Evolutionary conservation across 2,329 filamentous ascomycete genomes (phyloP), one percentile per base, ranked within the genome.

Genomic region (Venturia effusa): DNA sequence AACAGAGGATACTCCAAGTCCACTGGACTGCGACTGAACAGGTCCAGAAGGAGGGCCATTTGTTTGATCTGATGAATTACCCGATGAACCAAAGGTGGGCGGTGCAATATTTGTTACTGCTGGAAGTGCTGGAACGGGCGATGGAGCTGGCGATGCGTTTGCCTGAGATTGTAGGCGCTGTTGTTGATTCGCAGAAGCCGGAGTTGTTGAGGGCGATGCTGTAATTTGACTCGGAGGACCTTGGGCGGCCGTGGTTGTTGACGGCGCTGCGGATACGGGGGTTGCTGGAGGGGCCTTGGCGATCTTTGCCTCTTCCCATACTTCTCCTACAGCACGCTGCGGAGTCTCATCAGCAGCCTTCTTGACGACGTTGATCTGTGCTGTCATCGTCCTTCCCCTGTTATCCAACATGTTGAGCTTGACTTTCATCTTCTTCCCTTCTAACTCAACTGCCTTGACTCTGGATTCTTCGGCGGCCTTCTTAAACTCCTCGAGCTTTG

Each of bases 321-420:
- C 92, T 74, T 97, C 92, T 11, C 79, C 84, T 4, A 97, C 91
- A 0, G 92, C 85, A 72, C 86, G 87, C 69, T 93, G 82, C 0
- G 93, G 93, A 0, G 92, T 97, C 59, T 96, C 88, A n/a, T 81
- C 82, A 0, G 88, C 91, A 15, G 93, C 92, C 59, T 85, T 89
- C 70, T 92, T 84, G 3, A 97, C 89, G 1, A 94, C 84, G 1
- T 84, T 83, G 39, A 95, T 77, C 77, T 94, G 95, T 4, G 88
- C 89, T 61, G 81, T 81, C 0, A 86, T 84, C 10, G 78, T 77
- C 66, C 82, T 84, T 59, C 82, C 77, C 71, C 87, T 85, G 69
- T 87, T 89, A 68, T 93, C 88, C 6, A 86, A 79, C 85, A 95
- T 89, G 72, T 91, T 93, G 67, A 93, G 81, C 67, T 88, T 89